Conservation (phyloP, 1,139 yeast species). For the Meyerozyma smithsonii region DNA sequence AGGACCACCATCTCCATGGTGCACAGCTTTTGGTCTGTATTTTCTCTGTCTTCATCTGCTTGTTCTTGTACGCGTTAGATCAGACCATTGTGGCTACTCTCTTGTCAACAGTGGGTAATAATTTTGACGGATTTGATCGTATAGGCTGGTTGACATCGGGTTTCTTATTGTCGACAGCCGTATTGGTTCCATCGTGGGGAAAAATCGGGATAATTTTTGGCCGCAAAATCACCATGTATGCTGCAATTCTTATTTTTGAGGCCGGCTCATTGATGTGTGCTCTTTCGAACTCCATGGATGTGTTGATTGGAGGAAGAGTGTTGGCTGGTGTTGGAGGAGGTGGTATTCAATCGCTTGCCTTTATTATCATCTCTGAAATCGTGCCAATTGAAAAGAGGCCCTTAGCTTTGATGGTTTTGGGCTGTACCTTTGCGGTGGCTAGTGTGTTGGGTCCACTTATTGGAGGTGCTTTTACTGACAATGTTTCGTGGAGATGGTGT, state of each 20-base stretch:
- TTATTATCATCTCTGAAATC: slow-evolving; percentile 26
- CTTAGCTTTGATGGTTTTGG: slow-evolving; percentile 16
- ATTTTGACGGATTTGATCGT: slow-evolving; percentile 24
- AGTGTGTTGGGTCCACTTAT: slow-evolving; percentile 23
- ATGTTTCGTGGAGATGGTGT: slow-evolving; percentile 19
- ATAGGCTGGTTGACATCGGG: slow-evolving; percentile 28
- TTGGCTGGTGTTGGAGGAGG: slow-evolving; percentile 33
- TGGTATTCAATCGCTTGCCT: slow-evolving; percentile 24
- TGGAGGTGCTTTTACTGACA: slow-evolving; percentile 23
- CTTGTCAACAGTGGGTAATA: slow-evolving; percentile 32
- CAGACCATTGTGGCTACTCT: slow-evolving; percentile 38
- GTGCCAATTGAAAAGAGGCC: slow-evolving; percentile 27
- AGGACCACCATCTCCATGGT: slow-evolving; percentile 35
- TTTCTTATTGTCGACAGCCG: slow-evolving; percentile 27
- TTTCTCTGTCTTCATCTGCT: slow-evolving; percentile 23
- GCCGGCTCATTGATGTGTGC: slow-evolving; percentile 37
- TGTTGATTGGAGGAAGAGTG: slow-evolving; percentile 35
- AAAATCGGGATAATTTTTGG: slow-evolving; percentile 21
- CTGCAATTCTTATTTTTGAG: slow-evolving; percentile 18
- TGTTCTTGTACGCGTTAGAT: slow-evolving; percentile 37
- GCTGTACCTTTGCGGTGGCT: slow-evolving; percentile 19
- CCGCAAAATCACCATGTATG: slow-evolving; percentile 18
- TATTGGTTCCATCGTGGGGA: slow-evolving; percentile 36
- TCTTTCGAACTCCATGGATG: slow-evolving; percentile 28
- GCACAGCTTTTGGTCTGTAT: slow-evolving; percentile 22